Evolutionary conservation across 148 eudicot species (phyloP), one percentile per base, ranked within the genome.

Genomic region (Pharnaceum exiguum): DNA sequence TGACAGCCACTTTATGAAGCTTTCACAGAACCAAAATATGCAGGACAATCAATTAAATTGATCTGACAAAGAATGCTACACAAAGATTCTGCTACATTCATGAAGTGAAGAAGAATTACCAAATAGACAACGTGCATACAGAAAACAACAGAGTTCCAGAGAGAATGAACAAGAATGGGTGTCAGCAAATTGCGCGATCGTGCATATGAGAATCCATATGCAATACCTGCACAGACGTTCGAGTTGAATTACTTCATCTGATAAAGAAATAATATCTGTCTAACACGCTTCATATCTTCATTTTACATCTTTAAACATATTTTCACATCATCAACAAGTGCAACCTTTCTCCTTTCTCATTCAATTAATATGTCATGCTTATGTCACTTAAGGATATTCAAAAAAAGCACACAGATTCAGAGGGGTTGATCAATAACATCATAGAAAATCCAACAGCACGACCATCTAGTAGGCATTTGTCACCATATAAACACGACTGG

Each of bases 81-180:
- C 22, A 21, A 32, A 21, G 32, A 7, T 40, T 46, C n/a, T 31
- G 37, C 15, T 31, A 19, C 33, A 2, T 15, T n/a, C n/a, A 29
- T 29, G 32, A 18, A 44, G n/a, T n/a, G n/a, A 8, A 37, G 27
- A 38, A 18, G 21, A 56, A 12, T 65, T 74, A 91, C 98, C 98
- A 80, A 94, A 69, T 88, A 90, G 71, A 93, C 83, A 43, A 96
- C 86, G 31, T 88, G 98, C 67, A 93, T 71, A 72, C 88, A 72
- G 65, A 93, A 83, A 40, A 93, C 95, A 36, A 96, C 98, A 15
- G 98, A 88, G 77, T 93, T 93, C 98, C 98, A 93, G 35, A 93
- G 35, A 16, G 96, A 78, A 50, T 93, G 98, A 54, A 93, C 83
- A 12, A 83, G 81, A 65, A 93, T 88, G 42, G 98, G 85, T 43